Base-by-base conservation (phyloP, 2,329 filamentous ascomycete species). In the Mycosphaerelloides madeirae region DNA sequence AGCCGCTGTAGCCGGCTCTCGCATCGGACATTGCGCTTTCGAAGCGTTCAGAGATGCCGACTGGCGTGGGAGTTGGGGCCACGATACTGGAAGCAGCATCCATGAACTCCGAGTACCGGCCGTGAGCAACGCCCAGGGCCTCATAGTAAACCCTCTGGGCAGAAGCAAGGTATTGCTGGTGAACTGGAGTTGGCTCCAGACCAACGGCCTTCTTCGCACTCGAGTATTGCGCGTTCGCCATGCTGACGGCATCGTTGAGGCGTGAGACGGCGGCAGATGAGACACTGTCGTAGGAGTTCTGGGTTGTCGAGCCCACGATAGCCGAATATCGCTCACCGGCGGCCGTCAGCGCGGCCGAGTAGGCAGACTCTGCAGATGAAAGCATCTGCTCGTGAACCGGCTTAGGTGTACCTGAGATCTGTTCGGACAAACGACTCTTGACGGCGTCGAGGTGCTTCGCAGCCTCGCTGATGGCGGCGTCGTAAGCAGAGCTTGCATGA, bases 121-220 rank as follows among this genome's bases (percentile, higher is more conserved):
- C 86, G 58, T 94, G 84, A 1, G 88, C 87, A 34, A 87, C 65
- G 20, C 87, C 87, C 18, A 93, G 66, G 9, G 83, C 86, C 52
- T 87, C 84, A 56, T 88, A 90, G 65, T 91, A 91, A 45, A 84
- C 70, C 74, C 82, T 61, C 73, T 79, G 61, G 70, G 79, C 68
- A 74, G 77, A 72, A 68, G 83, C 65, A 69, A 83, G 48, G 65
- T 76, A 64, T 61, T 72, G 64, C 56, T 79, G 52, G 67, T 80
- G 52, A 63, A 74, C 70, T 20, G 71, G 69, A 1, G 83, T 81
- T 1, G 82, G 77, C 31, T 82, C 77, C 12, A 80, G 74, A 15
- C 82, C 79, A 31, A 84, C 71, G 20, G 80, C 82, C 42, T 80
- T 73, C 64, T 83, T 81, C n/a, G 81, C 81, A 41, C 72, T 79